Conservation (phyloP, 2,329 filamentous ascomycete species). For the Endoconidiophora laricicola region DNA sequence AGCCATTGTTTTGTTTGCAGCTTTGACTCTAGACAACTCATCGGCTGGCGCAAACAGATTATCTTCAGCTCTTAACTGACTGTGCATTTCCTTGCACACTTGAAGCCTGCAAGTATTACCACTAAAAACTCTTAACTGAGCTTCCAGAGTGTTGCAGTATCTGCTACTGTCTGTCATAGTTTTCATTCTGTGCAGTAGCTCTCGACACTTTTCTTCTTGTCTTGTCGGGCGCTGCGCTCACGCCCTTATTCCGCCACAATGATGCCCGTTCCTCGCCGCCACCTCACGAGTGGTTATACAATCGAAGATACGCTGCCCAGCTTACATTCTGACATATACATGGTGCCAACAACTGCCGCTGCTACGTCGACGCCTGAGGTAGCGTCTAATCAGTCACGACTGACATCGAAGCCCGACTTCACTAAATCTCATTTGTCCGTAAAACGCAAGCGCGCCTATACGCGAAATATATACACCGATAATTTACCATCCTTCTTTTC, state of each 20-base stretch:
- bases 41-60: no score
- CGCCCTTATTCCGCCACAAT: background rate
- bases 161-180: no score
- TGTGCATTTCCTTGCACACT: no score
- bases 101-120: no score
- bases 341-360: background rate
- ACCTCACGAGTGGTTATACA: conserved; percentile 3
- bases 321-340: background rate
- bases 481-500: background rate
- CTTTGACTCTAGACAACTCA: no score
- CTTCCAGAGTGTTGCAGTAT: no score
- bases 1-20: no score
- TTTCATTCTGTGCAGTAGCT: no score
- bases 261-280: conserved; percentile 3
- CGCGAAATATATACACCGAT: background rate
- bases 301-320: conserved; percentile 3
- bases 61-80: background rate
- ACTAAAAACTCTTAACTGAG: no score
- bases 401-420: background rate
- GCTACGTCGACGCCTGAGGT: background rate
- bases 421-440: background rate
- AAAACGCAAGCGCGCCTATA: conserved; percentile 5
- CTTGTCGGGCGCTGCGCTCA: no score
- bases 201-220: no score
- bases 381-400: background rate